Percentiles rank a stretch among this genome's conserved stretches.
Evolutionary conservation across 2,329 filamentous ascomycete species (phyloP).

Genomic region (Trichoderma cornu-damae): DNA sequence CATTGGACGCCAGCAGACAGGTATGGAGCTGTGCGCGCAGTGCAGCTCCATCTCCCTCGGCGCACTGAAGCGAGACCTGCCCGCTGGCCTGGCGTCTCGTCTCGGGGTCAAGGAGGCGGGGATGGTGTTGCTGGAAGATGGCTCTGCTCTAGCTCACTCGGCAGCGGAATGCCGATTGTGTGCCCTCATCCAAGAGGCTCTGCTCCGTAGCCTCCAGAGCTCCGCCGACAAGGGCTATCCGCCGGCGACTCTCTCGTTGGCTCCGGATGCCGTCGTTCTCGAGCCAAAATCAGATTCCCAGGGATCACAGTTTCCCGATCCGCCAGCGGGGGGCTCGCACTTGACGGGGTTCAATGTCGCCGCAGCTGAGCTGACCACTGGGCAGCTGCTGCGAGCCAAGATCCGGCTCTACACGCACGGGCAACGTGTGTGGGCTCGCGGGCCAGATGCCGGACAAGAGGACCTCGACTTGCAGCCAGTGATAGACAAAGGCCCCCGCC

Average conservation of each 20-base stretch:
- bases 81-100: background rate
- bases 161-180: slow-evolving; percentile 13
- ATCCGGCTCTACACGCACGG: slow-evolving; percentile 13
- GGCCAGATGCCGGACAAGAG: background rate
- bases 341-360: slow-evolving; percentile 16
- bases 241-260: background rate
- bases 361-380: background rate
- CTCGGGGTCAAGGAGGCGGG: background rate
- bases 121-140: slow-evolving; percentile 17
- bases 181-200: slow-evolving; percentile 2
- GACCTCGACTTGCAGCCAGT: background rate
- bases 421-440: slow-evolving; percentile 1
- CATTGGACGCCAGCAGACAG: background rate
- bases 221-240: background rate
- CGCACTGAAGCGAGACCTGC: slow-evolving; percentile 6
- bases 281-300: slow-evolving; percentile 12
- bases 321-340: slow-evolving; percentile 7
- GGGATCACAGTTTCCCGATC: slow-evolving; percentile 16
- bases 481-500: background rate
- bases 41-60: slow-evolving; percentile 4
- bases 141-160: slow-evolving; percentile 6
- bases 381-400: slow-evolving; percentile 6
- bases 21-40: slow-evolving; percentile 10
- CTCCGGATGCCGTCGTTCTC: slow-evolving; percentile 3
- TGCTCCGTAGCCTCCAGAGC: background rate